Evolutionary conservation across 352 stramenopile species (phyloP), one percentile per base, ranked within the genome.

Genomic region (Globisporangium recalcitrans): DNA sequence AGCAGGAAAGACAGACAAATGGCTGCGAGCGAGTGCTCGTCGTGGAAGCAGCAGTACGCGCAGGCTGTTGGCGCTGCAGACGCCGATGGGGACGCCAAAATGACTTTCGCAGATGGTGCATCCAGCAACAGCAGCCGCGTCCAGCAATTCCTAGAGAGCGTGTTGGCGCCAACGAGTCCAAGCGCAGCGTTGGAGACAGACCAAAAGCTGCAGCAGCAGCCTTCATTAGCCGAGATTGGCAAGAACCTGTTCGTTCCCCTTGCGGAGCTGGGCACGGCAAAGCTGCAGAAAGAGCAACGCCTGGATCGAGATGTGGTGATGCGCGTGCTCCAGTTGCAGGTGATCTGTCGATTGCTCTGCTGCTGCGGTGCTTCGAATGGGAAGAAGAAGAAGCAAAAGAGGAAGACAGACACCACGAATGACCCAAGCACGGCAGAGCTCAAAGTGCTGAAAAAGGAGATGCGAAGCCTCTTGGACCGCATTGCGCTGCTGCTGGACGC

Each of bases 401-500:
- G 66, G 56, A 61, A 31, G 24, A 21, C 24, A 29, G 34, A 19
- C 11, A 19, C 44, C 27, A 22, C 44, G 27, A 42, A 31, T 3
- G n/a, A 3, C 8, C 10, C 38, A 27, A 31, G 11, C 32, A 31
- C 19, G 2, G 22, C 47, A 11, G 24, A 52, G 27, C 60, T 62
- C 9, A 67, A 67, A 27, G 11, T 36, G 16, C 34, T 64, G 48
- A 87, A 77, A 65, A 90, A 80, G 31, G 83, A 95, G 68, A 75
- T 91, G 26, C 70, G 77, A 19, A 69, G 72, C 10, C 68, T 95
- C 5, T 53, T 93, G 63, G 85, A 91, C n/a, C 76, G 81, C 11
- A 73, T 93, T 19, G 85, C 85, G 16, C 65, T 95, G 63, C 66
- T 90, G 19, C 64, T 93, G 49, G 85, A 93, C 34, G 82, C 83